A percentile compares a stretch with the other conserved stretches of the same genome.
These are phyloP conservation scores for Rubia occidens DNA, from an alignment of 305 asterid species.

Conservation along the genomic window DNA sequence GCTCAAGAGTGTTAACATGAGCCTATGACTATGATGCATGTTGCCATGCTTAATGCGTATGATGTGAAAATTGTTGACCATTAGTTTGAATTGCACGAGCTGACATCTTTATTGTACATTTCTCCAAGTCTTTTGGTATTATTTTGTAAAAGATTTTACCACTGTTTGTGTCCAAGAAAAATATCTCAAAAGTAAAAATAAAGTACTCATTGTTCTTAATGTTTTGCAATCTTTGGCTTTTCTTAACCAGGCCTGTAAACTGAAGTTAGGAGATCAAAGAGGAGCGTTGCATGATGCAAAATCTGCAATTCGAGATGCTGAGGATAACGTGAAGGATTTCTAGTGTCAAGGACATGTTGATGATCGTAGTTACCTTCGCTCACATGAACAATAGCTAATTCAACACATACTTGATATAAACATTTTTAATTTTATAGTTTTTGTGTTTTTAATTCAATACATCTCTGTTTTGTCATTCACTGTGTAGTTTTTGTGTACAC, in stretches of 20 bases:
- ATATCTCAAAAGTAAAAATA: neutral
- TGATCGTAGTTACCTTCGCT: neutral
- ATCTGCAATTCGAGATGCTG: constrained; percentile 30
- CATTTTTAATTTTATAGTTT: neutral
- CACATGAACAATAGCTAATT: neutral
- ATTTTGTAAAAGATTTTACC: neutral
- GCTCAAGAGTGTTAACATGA: neutral
- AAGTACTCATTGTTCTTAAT: neutral
- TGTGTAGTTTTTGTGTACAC: neutral
- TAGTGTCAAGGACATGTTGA: constrained; percentile 38
- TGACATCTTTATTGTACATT: neutral
- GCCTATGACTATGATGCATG: neutral
- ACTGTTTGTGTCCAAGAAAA: neutral
- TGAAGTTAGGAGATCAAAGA: constrained; percentile 33
- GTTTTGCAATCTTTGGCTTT: neutral
- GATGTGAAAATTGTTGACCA: constrained; percentile 3
- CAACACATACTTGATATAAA: neutral
- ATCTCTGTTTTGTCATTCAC: neutral
- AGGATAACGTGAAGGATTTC: constrained; percentile 30
- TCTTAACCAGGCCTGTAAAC: constrained; percentile 28
- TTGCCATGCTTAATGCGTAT: neutral
- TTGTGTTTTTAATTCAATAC: neutral
- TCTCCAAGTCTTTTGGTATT: neutral
- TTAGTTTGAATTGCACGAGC: neutral
- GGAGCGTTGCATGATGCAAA: constrained; percentile 39